Percentiles rank a stretch among this genome's conserved stretches.
These are phyloP conservation scores for Turnera subulata DNA, from an alignment of 345 rosid genomes.

Conservation along the genomic window DNA sequence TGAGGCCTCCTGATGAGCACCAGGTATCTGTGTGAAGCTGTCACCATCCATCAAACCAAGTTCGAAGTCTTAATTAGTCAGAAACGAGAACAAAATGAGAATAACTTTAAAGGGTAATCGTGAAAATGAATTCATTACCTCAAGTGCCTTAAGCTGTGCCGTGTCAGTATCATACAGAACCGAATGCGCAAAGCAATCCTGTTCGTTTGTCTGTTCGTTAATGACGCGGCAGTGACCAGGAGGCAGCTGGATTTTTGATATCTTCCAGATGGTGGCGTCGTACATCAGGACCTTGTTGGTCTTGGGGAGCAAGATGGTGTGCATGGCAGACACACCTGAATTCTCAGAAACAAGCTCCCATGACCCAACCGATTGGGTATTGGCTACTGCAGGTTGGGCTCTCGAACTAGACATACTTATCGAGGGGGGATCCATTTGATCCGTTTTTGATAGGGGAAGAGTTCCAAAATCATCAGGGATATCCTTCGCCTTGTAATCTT, in stretches of 20 bases:
- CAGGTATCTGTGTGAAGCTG: slow-evolving; percentile 78
- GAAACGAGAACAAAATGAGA: background rate
- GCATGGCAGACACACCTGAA: slow-evolving; percentile 91
- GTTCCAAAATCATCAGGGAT: slow-evolving; percentile 6
- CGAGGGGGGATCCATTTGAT: background rate
- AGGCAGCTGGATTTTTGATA: slow-evolving; percentile 38
- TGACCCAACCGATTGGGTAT: slow-evolving; percentile 30
- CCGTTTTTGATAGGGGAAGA: background rate
- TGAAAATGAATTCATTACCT: slow-evolving; percentile 21
- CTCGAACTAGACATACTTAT: background rate
- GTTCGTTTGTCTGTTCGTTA: slow-evolving; percentile 16
- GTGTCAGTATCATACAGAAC: slow-evolving; percentile 48
- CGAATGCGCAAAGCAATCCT: slow-evolving; percentile 75
- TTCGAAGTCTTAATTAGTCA: background rate
- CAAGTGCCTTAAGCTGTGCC: slow-evolving; percentile 39
- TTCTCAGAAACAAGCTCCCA: slow-evolving; percentile 53
- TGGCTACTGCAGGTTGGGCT: too few relatives aligned
- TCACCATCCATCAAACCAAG: background rate
- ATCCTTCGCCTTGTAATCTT: slow-evolving; percentile 1
- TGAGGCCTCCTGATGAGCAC: slow-evolving; percentile 94
- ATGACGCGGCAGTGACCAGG: slow-evolving; percentile 40
- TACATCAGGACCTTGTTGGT: slow-evolving; percentile 56
- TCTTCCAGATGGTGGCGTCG: slow-evolving; percentile 67
- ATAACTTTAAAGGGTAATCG: too few relatives aligned
- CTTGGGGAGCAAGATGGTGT: slow-evolving; percentile 58